phyloP scores from a whole-genome alignment of 352 stramenopile genomes.

The Globisporangium acanthophoron region DNA sequence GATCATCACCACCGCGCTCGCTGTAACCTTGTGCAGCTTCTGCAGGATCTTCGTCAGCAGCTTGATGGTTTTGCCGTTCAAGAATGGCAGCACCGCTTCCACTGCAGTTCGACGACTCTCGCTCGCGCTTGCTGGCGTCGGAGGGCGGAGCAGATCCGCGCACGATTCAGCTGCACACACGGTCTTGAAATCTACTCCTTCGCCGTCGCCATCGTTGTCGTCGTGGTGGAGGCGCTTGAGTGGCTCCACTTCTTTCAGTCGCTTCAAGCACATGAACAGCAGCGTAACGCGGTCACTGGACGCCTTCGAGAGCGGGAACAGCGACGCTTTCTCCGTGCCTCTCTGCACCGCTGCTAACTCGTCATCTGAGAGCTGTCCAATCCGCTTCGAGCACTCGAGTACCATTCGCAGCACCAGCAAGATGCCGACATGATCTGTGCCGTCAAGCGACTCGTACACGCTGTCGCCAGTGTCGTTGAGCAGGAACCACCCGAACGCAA shows the following conservation, averaged over 20 bases:
- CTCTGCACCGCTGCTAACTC: neutral
- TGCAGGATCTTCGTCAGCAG: conserved; percentile 69
- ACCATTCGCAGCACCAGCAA: conserved; percentile 67
- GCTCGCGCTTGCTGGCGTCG: neutral
- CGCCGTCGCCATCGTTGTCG: neutral
- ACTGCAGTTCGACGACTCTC: conserved; percentile 26
- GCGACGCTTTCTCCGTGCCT: neutral
- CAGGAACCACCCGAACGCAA: conserved; percentile 52
- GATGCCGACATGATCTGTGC: conserved; percentile 64
- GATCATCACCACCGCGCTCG: conserved; percentile 63
- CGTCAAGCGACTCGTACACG: conserved; percentile 53
- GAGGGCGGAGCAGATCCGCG: conserved; percentile 19
- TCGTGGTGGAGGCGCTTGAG: neutral
- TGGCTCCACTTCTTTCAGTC: conserved; percentile 46
- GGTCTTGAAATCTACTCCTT: conserved; percentile 46
- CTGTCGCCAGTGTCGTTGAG: conserved; percentile 21
- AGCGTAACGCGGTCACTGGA: conserved; percentile 53
- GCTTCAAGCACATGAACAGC: conserved; percentile 78
- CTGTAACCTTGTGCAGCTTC: conserved; percentile 50
- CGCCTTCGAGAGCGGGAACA: conserved; percentile 48
- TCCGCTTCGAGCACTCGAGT: conserved; percentile 69
- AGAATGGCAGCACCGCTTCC: conserved; percentile 36
- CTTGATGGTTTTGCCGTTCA: conserved; percentile 62
- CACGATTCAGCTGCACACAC: conserved; percentile 34
- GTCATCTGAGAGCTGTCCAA: conserved; percentile 6